phyloP scores from a whole-genome alignment of 176 grass and related monocot genomes.

The Pontederia paniculata region DNA sequence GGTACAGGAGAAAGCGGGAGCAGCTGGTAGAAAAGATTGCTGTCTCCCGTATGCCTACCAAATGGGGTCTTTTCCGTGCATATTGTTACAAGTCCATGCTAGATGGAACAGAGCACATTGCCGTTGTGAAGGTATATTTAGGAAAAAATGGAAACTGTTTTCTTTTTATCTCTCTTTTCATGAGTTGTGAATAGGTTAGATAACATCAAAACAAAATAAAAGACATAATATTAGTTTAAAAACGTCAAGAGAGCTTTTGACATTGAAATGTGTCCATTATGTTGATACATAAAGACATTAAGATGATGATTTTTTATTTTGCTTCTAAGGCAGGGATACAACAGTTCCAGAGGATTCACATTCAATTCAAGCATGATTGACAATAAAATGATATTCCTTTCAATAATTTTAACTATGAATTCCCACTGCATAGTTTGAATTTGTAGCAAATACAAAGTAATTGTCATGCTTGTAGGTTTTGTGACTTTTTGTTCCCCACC shows the following conservation, averaged over 20 bases:
- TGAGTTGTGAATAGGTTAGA: neutral
- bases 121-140: conserved; percentile 53
- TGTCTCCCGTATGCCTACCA: conserved; percentile 71
- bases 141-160: neutral
- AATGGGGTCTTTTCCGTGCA: conserved; percentile 78
- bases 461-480: no score
- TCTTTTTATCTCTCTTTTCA: neutral
- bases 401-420: no score
- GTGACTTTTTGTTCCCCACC: no score
- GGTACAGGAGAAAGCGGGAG: conserved; percentile 78
- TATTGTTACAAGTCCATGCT: conserved; percentile 90
- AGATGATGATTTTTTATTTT: conserved; percentile 10
- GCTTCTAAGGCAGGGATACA: no score
- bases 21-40: conserved; percentile 87
- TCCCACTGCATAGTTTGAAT: no score
- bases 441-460: no score
- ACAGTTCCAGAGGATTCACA: conserved; percentile 11
- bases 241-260: no score
- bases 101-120: conserved; percentile 86
- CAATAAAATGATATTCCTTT: no score
- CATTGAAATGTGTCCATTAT: no score
- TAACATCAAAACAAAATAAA: neutral
- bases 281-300: no score
- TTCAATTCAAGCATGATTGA: conserved; percentile 16
- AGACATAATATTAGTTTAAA: no score